Conservation (phyloP, 768 basidiomycete genomes). For the Xerocomellus chrysenteron region DNA sequence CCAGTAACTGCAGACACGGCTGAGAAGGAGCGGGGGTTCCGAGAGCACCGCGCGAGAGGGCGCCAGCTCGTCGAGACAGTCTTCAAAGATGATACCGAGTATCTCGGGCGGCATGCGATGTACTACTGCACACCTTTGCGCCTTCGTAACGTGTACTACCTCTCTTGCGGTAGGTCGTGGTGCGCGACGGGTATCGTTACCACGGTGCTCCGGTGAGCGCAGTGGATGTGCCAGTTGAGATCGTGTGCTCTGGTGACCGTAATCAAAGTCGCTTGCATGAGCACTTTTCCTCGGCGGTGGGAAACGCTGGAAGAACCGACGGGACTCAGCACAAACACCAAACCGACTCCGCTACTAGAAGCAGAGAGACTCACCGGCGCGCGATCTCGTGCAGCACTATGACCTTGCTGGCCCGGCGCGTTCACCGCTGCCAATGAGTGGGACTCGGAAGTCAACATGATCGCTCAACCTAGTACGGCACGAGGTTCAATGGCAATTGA, state of each 20-base stretch:
- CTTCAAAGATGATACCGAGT: slow-evolving; percentile 33
- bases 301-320: not conserved
- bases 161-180: not conserved
- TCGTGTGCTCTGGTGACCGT: not conserved
- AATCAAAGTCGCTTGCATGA: not conserved
- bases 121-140: not conserved
- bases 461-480: not conserved
- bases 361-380: slow-evolving; percentile 10
- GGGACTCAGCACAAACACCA: not conserved
- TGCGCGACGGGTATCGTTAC: not conserved
- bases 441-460: slow-evolving; percentile 1
- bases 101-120: slow-evolving; percentile 37
- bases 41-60: slow-evolving; percentile 1
- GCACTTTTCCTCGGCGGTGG: not conserved
- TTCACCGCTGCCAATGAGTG: not conserved
- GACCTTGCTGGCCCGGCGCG: not conserved
- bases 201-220: not conserved
- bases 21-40: slow-evolving; percentile 25
- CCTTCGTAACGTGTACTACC: not conserved
- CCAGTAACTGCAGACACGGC: slow-evolving; percentile 28
- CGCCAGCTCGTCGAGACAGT: slow-evolving; percentile 9
- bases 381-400: not conserved
- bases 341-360: not conserved
- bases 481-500: not conserved
- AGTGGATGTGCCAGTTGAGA: not conserved